A percentile compares a stretch with the other conserved stretches of the same genome.
These are phyloP conservation scores for Apophysomyces sp. DNA, from an alignment of 371 early-diverging fungal species.

Conservation along the genomic window DNA sequence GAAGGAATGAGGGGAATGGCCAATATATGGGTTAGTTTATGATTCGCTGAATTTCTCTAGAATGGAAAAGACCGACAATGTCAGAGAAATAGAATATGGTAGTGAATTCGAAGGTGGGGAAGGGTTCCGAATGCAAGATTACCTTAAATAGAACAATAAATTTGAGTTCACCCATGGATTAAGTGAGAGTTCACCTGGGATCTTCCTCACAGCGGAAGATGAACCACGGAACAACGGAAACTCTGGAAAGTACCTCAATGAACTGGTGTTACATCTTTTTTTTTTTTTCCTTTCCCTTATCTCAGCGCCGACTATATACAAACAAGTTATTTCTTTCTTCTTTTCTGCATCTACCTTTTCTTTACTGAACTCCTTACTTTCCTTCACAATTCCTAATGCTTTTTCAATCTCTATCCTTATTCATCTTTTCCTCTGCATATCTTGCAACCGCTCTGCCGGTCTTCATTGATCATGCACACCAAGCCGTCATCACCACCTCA, in stretches of 20 bases:
- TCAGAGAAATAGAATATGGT: neutral
- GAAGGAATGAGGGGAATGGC: no score
- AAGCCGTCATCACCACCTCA: neutral
- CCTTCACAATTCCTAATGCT: neutral
- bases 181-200: neutral
- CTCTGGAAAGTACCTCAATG: neutral
- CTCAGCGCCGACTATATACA: neutral
- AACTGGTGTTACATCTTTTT: neutral
- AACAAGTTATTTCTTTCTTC: neutral
- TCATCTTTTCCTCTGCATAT: neutral
- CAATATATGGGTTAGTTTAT: neutral
- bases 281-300: neutral
- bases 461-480: neutral
- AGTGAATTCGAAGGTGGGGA: neutral
- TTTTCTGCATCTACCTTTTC: neutral
- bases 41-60: neutral
- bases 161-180: neutral
- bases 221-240: slow-evolving; percentile 3
- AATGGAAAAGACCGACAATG: neutral
- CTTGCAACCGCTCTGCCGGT: neutral
- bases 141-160: neutral
- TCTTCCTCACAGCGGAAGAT: neutral
- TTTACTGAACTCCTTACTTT: neutral
- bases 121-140: neutral
- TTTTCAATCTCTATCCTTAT: neutral